Conservation (phyloP, 2,329 filamentous ascomycete genomes). For the Elsinoe ampelina region DNA sequence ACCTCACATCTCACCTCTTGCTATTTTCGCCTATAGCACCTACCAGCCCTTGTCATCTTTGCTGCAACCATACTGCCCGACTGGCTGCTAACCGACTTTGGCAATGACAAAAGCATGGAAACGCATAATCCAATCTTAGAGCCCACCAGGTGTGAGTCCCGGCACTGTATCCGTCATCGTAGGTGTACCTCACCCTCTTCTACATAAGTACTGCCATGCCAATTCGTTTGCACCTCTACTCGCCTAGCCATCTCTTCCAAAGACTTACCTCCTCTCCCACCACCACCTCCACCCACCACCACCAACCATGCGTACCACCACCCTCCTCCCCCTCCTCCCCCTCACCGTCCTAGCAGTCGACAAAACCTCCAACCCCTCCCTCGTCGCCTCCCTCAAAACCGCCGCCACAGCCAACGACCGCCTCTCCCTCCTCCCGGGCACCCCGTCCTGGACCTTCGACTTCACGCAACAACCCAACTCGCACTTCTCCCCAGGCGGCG, state of each 20-base stretch:
- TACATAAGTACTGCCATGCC: background rate
- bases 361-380: constrained; percentile 31
- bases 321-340: constrained; percentile 20
- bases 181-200: background rate
- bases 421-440: constrained; percentile 31
- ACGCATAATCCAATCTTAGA: background rate
- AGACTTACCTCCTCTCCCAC: background rate
- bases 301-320: background rate
- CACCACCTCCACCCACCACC: background rate
- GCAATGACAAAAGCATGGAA: background rate
- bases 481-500: constrained; percentile 38
- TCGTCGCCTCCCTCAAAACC: constrained; percentile 31
- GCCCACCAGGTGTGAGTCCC: background rate
- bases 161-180: too few relatives aligned
- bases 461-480: constrained; percentile 36
- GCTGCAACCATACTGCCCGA: background rate
- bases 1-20: background rate
- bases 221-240: background rate
- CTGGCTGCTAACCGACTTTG: background rate
- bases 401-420: constrained; percentile 40
- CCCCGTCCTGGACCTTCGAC: constrained; percentile 42
- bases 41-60: background rate
- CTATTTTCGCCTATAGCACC: background rate
- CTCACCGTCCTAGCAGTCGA: constrained; percentile 28
- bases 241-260: background rate